Base-by-base conservation (phyloP, 1,139 yeast genomes). In the Suhomyces taliae region DNA sequence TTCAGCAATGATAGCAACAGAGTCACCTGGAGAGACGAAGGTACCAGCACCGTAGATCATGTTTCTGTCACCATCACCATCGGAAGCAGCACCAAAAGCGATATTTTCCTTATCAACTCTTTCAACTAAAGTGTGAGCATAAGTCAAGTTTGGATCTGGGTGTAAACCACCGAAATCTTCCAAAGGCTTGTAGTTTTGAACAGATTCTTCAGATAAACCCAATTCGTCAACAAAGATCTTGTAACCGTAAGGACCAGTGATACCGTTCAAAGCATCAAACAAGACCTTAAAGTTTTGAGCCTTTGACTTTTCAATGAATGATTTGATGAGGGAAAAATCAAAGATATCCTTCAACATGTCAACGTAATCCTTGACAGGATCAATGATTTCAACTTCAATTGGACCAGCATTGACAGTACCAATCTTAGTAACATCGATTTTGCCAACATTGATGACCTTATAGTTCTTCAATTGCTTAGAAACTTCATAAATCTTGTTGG, bases 61-160 rank as follows among this genome's bases (percentile, higher is more conserved):
- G 69, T 93, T 93, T 72, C 99, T 83, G 67, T 93, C 99, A 67
- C 99, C 99, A 64, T 93, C 99, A 67, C 99, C 99, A 65, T 93
- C 99, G 14, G 96, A 87, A 7, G 99, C 99, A 36, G 99, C 99
- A 55, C 99, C 99, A 68, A 93, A 91, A 8, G 95, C 90, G 56
- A 91, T 87, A 50, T 81, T 72, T 53, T 87, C 87, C 29, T 70
- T 66, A 64, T 93, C 97, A 11, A 93, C 99, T 55, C 81, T 79
- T 44, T 83, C 87, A 29, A 93, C 99, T 54, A 93, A 77, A 11
- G 96, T 82, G 55, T 81, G 83, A 10, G 99, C 99, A 63, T 95
- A 95, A 14, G 98, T 91, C 67, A 93, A 80, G 70, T 93, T 93
- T 54, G 99, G 99, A 69, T 93, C 99, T 14, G 99, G 99, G 67